Evolutionary conservation across 805 yeast species (phyloP).

Genomic region (Clavispora asparagi): DNA sequence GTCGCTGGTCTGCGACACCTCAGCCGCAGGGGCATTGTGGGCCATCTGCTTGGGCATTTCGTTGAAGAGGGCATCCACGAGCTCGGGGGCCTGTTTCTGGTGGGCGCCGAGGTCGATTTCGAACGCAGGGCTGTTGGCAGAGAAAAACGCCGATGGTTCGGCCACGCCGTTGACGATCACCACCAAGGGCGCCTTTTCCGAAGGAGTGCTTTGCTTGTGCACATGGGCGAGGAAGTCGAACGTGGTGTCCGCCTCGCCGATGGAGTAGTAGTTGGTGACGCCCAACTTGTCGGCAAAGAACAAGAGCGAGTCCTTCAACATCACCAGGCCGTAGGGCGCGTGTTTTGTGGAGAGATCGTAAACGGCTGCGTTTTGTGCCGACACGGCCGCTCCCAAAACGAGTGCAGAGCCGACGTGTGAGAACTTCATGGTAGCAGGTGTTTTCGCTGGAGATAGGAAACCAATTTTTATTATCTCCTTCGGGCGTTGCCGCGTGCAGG

Average conservation of each 20-base stretch:
- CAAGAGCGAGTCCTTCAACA: conserved; percentile 29
- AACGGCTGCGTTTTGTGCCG: conserved; percentile 13
- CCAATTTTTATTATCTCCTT: conserved; percentile 1
- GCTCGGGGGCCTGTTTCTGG: conserved; percentile 5
- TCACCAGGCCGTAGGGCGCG: neutral
- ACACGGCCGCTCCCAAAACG: conserved; percentile 8
- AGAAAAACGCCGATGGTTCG: conserved; percentile 25
- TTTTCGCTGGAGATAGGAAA: conserved; percentile 1
- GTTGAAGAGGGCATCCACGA: conserved; percentile 12
- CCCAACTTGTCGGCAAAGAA: conserved; percentile 45
- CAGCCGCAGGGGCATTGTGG: neutral
- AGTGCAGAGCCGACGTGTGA: conserved; percentile 9
- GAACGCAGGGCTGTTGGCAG: neutral
- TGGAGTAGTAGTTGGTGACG: conserved; percentile 29
- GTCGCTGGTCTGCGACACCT: neutral
- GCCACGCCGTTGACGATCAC: conserved; percentile 40
- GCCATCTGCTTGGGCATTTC: conserved; percentile 17
- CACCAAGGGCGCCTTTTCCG: conserved; percentile 26
- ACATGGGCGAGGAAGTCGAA: conserved; percentile 21
- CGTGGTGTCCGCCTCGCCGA: conserved; percentile 24
- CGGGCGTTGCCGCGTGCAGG: conserved; percentile 7
- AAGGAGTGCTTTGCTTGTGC: conserved; percentile 4
- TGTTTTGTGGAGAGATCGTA: conserved; percentile 9
- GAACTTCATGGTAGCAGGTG: conserved; percentile 11
- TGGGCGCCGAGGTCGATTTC: neutral